Evolutionary conservation across 148 eudicot genomes (phyloP), one percentile per base, ranked within the genome.

Genomic region (Dianthus caryophyllus): DNA sequence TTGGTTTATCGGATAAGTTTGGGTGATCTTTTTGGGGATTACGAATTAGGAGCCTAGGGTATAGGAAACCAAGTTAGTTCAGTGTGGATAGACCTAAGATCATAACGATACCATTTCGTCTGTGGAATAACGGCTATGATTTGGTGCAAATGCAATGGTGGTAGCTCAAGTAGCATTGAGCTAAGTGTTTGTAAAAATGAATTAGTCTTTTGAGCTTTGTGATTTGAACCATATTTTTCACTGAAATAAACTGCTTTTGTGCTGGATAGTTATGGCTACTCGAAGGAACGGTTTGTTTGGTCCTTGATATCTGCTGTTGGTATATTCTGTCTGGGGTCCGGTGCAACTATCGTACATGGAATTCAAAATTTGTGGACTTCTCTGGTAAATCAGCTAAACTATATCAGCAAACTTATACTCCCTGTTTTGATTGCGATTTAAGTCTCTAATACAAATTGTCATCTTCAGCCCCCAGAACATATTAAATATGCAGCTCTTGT

Each of bases 291-390:
- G 81, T 94, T 94, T 82, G 97, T 94, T 54, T 94, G 99, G 99
- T 88, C 99, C 59, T 87, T 94, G 81, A 94, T 94, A 79, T 94
- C 99, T 49, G 99, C 99, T 66, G 97, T 90, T 75, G 99, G 99
- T 69, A 94, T 90, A 69, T 94, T 94, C 73, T 94, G 99, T 78
- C 88, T 94, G 73, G 99, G 97, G 66, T 83, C 97, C 22, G 99
- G 99, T 70, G 99, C 93, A 66, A 94, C 97, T 56, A 83, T 94
- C 82, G 88, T 94, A 61, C 86, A 94, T 68, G 99, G 99, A 18
- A 65, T 94, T 73, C 97, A 88, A 74, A 83, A 90, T 80, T 75
- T 94, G 81, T 88, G 96, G 93, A 84, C 85, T 64, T 56, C 96
- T 33, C 85, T 88, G 97, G 99, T 88, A 78, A 54, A 13, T 25